Evolutionary conservation across 345 rosid genomes (phyloP), one percentile per base, ranked within the genome.

Genomic region (Trapa bicornis): DNA sequence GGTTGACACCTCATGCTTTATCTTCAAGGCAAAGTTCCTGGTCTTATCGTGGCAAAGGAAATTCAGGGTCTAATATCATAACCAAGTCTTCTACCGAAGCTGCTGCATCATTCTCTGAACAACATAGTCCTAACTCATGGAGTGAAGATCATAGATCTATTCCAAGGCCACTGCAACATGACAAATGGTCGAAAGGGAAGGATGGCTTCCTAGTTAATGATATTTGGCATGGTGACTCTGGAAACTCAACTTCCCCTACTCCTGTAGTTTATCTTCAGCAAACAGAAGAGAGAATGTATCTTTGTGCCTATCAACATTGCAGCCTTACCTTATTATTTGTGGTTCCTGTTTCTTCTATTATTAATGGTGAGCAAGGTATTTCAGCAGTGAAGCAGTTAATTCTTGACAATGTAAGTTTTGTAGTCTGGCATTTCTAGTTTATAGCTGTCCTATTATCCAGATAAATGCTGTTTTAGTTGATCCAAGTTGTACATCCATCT

Each of bases 171-270:
- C 75, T 95, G 64, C 97, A 89, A 77, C 84, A 72, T 66, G 79
- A 71, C 45, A 86, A 78, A 71, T 95, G 99, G 97, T 79, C 72
- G 68, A 94, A 82, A 78, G 97, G 90, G 77, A 87, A 85, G 78
- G 93, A 94, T 71, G 96, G 97, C 62, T 94, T 94, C 79, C 87
- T 91, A 71, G 22, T 75, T 45, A 87, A 83, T 70, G 89, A 87
- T 80, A 86, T 87, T 68, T 87, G 96, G 91, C 85, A 84, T 67
- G 42, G 70, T 42, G 96, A 86, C 68, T 70, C 60, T 67, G 87
- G 82, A 35, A 78, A 82, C 75, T 76, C 68, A 67, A 73, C 67
- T 71, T 68, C 68, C 73, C 71, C 79, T 42, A 81, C 84, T 60
- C 97, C 99, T 67, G 81, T 82, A 71, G 75, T 94, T 66, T 87